Conservation (phyloP, 2,329 filamentous ascomycete species). For the Apiospora aurea region DNA sequence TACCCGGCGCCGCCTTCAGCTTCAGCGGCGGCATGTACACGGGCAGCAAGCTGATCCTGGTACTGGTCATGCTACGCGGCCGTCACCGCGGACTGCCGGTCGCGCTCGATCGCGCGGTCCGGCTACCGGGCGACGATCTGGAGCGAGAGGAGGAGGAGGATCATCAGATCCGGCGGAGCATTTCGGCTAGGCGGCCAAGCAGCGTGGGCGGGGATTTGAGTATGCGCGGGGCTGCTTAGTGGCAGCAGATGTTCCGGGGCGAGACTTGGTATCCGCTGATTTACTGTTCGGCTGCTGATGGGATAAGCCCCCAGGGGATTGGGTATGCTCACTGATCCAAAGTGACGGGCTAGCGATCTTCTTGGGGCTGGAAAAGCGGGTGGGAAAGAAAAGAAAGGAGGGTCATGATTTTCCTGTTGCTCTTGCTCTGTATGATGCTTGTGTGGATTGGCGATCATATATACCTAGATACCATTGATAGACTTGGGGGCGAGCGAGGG, state of each 20-base stretch:
- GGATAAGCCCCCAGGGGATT: neutral
- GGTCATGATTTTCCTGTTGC: neutral
- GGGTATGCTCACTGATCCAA: neutral
- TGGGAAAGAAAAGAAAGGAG: neutral
- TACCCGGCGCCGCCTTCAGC: constrained; percentile 60
- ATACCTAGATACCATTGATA: neutral
- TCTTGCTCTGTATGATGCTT: neutral
- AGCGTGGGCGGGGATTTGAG: neutral
- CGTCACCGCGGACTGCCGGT: constrained; percentile 64
- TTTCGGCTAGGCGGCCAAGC: constrained; percentile 38
- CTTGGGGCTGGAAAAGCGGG: too few species aligned
- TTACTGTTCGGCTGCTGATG: neutral
- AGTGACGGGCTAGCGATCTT: neutral
- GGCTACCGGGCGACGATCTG: constrained; percentile 50
- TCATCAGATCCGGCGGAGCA: constrained; percentile 46
- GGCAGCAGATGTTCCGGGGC: neutral
- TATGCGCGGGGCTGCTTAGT: neutral
- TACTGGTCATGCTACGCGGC: constrained; percentile 63
- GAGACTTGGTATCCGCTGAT: neutral
- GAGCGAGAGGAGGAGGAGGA: constrained; percentile 51
- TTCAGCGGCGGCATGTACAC: constrained; percentile 62
- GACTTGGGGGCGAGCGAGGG: neutral
- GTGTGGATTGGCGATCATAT: neutral
- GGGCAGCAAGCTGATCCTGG: constrained; percentile 64
- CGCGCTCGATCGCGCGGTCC: constrained; percentile 60